phyloP scores from a whole-genome alignment of 2,329 filamentous ascomycete species.

The Xylaria sp. region DNA sequence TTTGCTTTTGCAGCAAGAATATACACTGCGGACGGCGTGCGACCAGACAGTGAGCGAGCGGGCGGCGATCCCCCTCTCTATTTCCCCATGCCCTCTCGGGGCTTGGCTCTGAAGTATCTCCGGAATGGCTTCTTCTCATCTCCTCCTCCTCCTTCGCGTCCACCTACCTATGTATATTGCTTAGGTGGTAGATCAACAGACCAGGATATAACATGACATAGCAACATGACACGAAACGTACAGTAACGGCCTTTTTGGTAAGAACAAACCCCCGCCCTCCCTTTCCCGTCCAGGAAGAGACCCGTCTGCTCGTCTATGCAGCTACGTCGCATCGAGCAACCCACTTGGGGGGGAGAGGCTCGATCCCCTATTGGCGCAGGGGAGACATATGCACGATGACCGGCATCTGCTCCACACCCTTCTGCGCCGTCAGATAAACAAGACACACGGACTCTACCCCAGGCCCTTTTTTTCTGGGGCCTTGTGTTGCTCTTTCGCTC shows the following conservation, averaged over 20 bases:
- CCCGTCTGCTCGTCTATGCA: slow-evolving; percentile 22
- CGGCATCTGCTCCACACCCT: slow-evolving; percentile 35
- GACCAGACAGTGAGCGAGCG: slow-evolving; percentile 16
- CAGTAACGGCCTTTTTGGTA: slow-evolving; percentile 17
- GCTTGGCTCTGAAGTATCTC: slow-evolving; percentile 4
- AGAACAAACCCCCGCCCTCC: slow-evolving; percentile 20
- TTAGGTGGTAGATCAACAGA: slow-evolving; percentile 18
- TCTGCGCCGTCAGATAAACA: slow-evolving; percentile 34
- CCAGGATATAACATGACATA: slow-evolving; percentile 17
- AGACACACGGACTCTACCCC: slow-evolving; percentile 31
- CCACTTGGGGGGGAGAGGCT: slow-evolving; percentile 9
- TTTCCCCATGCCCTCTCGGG: not conserved
- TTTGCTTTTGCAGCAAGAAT: slow-evolving; percentile 32
- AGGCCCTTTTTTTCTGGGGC: not conserved
- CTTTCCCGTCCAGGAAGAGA: slow-evolving; percentile 23
- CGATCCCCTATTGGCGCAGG: slow-evolving; percentile 32
- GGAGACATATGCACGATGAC: slow-evolving; percentile 39
- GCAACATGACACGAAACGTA: slow-evolving; percentile 8
- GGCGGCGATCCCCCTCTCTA: slow-evolving; percentile 9
- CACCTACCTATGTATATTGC: slow-evolving; percentile 1
- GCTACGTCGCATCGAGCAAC: slow-evolving; percentile 25
- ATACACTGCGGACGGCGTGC: slow-evolving; percentile 15
- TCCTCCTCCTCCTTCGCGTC: not conserved
- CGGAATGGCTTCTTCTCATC: slow-evolving; percentile 9
- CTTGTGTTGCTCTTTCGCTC: slow-evolving; percentile 29